Base-by-base conservation (phyloP, 495 filamentous ascomycete species). In the Physcia stellaris region DNA sequence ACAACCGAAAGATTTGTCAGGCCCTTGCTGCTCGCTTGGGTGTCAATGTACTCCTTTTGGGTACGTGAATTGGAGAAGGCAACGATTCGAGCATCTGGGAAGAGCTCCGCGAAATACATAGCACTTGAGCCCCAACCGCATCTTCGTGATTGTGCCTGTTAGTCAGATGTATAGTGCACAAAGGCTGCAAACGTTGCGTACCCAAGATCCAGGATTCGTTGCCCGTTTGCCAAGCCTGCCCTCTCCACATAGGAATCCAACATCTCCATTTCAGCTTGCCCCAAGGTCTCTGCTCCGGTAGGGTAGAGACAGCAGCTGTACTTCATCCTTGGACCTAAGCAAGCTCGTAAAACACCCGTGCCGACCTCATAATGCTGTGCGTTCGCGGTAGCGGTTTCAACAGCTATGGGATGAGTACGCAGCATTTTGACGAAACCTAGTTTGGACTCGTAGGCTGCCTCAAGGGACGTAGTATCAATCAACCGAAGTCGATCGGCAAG, bases 311-410 rank as follows among this genome's bases (percentile, higher is more conserved):
- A 71, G 35, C 55, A 64, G 17, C 65, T 72, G 43, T 78, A 80
- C 61, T 80, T 79, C 68, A 78, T 79, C 38, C 73, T 56, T 11
- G 70, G 70, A 3, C 77, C 77, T 4, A 82, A 56, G 39, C 60
- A 67, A 24, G 62, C 66, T 12, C 46, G 44, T 18, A 79, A 58
- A 38, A 77, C 64, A 4, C 68, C 69, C 2, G 73, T 75, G 11
- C 67, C 70, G 21, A 80, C 73, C 56, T 79, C 75, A 50, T 80
- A 80, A 51, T 80, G 77, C 60, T 79, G 73, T 38, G 67, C 48
- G 52, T 79, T 80, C 15, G 75, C 73, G 3, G 61, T 51, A 3
- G 60, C 63, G 2, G 71, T 74, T 53, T 78, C 73, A 49, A 79
- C 63, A 23, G 77, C 75, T 28, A 80, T 77, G 5, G 72, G 70